Conservation (phyloP, 2,329 filamentous ascomycete genomes). For the Aspergillus sp. region DNA sequence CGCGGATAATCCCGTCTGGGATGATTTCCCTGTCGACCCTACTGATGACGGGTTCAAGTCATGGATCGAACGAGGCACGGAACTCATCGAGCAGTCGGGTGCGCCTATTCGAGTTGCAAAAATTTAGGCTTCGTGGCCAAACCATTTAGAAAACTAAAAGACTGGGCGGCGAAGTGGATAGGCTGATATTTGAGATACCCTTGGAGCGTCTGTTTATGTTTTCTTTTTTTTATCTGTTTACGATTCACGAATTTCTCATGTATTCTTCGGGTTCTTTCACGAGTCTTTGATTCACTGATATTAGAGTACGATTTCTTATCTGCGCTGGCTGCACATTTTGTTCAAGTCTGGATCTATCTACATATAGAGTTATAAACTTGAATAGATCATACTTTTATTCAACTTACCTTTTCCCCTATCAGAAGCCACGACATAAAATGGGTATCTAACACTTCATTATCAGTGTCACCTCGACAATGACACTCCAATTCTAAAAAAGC, state of each 20-base stretch:
- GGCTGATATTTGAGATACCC: constrained; percentile 36
- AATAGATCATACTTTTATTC: background rate
- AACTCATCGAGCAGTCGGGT: constrained; percentile 42
- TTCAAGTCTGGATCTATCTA: background rate
- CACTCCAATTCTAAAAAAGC: background rate
- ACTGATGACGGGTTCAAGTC: constrained; percentile 39
- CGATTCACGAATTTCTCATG: constrained; percentile 12
- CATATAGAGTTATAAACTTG: background rate
- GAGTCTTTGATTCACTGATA: background rate
- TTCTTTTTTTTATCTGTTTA: constrained; percentile 11
- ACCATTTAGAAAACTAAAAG: background rate
- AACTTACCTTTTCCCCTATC: background rate
- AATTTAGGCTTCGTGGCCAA: constrained; percentile 14
- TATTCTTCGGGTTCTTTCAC: background rate
- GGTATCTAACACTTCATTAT: constrained; percentile 18
- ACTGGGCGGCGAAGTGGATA: constrained; percentile 25
- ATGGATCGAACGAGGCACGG: constrained; percentile 43
- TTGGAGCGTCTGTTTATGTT: constrained; percentile 23
- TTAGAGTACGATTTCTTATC: constrained; percentile 22
- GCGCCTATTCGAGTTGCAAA: constrained; percentile 33
- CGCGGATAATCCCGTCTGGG: constrained; percentile 40
- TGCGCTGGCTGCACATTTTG: constrained; percentile 6
- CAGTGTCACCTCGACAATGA: background rate
- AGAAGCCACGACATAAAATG: constrained; percentile 1
- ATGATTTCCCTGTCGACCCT: constrained; percentile 43